These are phyloP conservation scores for Narthecium ossifragum DNA, from an alignment of 106 monocot genomes.

Conservation along the genomic window DNA sequence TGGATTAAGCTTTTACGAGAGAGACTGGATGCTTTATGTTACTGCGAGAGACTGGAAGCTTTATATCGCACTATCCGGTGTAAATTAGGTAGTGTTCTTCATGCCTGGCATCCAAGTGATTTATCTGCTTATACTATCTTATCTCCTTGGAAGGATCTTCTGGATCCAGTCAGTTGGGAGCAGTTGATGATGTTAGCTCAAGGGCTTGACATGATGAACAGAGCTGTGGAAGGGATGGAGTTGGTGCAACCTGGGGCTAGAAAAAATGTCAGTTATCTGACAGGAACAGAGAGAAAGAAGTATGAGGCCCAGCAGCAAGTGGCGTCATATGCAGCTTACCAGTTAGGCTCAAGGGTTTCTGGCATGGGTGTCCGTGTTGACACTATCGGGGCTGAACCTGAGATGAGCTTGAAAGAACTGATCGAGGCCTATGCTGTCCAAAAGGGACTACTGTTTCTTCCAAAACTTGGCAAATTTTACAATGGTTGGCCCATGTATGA, in stretches of 20 bases:
- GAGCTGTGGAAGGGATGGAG: conserved; percentile 73
- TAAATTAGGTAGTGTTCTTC: conserved; percentile 73
- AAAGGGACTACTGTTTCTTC: conserved; percentile 64
- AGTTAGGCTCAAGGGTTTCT: conserved; percentile 15
- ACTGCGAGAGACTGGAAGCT: conserved; percentile 60
- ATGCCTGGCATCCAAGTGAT: conserved; percentile 79
- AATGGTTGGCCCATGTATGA: conserved; percentile 83
- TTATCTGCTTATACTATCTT: conserved; percentile 63
- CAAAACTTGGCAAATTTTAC: conserved; percentile 74
- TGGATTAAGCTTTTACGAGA: conserved; percentile 80
- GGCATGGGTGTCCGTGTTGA: conserved; percentile 28
- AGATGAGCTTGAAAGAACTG: conserved; percentile 71
- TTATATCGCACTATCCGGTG: conserved; percentile 62
- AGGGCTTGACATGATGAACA: conserved; percentile 93
- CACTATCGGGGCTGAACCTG: conserved; percentile 16
- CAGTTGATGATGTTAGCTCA: conserved; percentile 47
- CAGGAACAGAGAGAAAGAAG: conserved; percentile 66
- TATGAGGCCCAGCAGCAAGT: conserved; percentile 64
- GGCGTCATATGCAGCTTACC: conserved; percentile 28
- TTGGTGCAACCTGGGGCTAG: conserved; percentile 66
- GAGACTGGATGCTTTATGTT: too few species aligned
- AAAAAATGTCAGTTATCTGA: conserved; percentile 70
- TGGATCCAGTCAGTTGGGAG: conserved; percentile 83
- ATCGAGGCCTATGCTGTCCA: conserved; percentile 78
- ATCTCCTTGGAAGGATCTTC: conserved; percentile 92